Conservation (phyloP, 352 stramenopile genomes). For the Phytophthora pisi region DNA sequence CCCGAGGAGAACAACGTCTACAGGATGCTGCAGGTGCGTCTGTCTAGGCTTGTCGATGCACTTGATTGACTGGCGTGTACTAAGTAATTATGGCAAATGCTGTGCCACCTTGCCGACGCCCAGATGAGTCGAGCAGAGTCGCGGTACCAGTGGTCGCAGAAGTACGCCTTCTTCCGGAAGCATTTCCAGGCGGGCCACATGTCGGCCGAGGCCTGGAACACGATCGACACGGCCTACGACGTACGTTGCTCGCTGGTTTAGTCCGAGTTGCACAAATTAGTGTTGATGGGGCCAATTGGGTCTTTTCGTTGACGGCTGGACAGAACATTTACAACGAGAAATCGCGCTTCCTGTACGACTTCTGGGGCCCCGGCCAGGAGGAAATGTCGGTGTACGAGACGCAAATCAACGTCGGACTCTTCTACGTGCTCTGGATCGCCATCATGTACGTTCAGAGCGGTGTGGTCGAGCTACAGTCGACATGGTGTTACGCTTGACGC, state of each 20-base stretch:
- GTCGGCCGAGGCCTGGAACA: conserved; percentile 50
- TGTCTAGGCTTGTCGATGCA: too few relatives aligned
- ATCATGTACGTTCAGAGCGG: conserved; percentile 58
- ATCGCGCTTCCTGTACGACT: conserved; percentile 61
- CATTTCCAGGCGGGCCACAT: conserved; percentile 58
- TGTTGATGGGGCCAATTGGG: background rate
- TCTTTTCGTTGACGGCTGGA: background rate
- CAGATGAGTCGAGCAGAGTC: conserved; percentile 64
- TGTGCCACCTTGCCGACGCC: background rate
- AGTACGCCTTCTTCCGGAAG: conserved; percentile 64
- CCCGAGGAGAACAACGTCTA: conserved; percentile 44
- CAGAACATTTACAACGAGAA: conserved; percentile 71
- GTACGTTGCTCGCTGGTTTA: conserved; percentile 30
- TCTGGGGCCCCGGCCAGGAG: conserved; percentile 58
- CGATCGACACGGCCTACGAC: conserved; percentile 69
- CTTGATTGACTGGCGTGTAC: too few relatives aligned
- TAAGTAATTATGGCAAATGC: too few relatives aligned
- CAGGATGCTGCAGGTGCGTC: conserved; percentile 12
- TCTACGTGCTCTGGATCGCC: conserved; percentile 65
- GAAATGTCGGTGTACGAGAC: conserved; percentile 56
- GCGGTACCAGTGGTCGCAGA: conserved; percentile 61
- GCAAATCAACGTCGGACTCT: conserved; percentile 64
- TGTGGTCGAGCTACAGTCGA: background rate
- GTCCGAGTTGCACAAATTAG: background rate
- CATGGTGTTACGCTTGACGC: background rate